Evolutionary conservation across 257 asterid species (phyloP), one percentile per base, ranked within the genome.

Genomic region (Nicotiana benthamiana): DNA sequence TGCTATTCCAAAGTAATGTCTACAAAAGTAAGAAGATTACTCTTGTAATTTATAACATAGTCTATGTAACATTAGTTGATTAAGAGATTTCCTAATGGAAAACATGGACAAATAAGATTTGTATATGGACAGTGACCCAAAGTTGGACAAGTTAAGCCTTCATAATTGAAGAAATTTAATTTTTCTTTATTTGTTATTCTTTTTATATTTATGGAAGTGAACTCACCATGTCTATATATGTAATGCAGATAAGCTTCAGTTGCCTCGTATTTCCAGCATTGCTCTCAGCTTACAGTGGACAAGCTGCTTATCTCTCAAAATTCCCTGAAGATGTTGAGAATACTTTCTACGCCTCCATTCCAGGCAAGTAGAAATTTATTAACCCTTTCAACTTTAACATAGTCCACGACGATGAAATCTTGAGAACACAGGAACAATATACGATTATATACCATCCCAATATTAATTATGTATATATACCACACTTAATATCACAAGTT

Each of bases 221-320:
- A 76, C n/a, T 9, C n/a, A 17, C 20, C 6, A 64, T n/a, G 26
- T n/a, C 7, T 24, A 63, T 32, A 11, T 43, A 26, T 26, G 18
- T 20, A 57, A 26, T 5, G 83, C 88, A 92, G 92, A 87, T 92
- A 59, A 91, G 97, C 70, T 90, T 90, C 84, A 82, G 91, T 0
- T 86, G 83, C 3, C 9, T 89, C 0, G 94, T 89, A n/a, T 87
- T 90, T 75, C 97, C 95, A 7, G 75, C 93, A 32, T 51, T 92
- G 36, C 24, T 87, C 2, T 1, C 43, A 2, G 95, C 94, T 4
- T 92, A 92, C 68, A 32, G 28, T 51, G 97, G 97, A n/a, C 97
- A 92, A 84, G 97, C 94, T 27, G 89, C 97, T 9, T 92, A 84
- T 63, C 95, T 92, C 18, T 28, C 82, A 53, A 87, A 92, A 82